A percentile compares a stretch with the other conserved stretches of the same genome.
These are phyloP conservation scores for Sordariomycetes sp. DNA, from an alignment of 2,329 filamentous ascomycete genomes.

Conservation along the genomic window DNA sequence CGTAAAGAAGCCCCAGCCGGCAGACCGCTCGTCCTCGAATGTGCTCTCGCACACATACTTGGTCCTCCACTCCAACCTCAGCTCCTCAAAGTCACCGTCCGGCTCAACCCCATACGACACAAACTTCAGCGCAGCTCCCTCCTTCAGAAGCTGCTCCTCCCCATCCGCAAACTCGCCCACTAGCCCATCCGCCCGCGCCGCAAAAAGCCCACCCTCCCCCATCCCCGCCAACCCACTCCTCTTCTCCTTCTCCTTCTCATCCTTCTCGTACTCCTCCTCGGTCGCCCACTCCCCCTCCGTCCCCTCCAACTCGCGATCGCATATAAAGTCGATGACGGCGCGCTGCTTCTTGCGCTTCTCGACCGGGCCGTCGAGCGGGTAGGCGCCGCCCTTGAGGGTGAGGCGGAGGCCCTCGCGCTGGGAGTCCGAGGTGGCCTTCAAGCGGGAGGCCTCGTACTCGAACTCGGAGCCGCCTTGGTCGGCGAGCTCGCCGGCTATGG, in stretches of 20 bases:
- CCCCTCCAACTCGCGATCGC: slow-evolving; percentile 59
- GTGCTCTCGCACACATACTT: slow-evolving; percentile 68
- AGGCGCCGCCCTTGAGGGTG: slow-evolving; percentile 48
- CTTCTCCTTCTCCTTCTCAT: slow-evolving; percentile 17
- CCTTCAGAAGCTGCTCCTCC: slow-evolving; percentile 39
- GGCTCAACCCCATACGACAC: slow-evolving; percentile 54
- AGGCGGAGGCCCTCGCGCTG: slow-evolving; percentile 60
- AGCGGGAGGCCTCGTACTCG: slow-evolving; percentile 50
- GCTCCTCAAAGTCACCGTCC: slow-evolving; percentile 42
- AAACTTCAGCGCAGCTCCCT: slow-evolving; percentile 57
- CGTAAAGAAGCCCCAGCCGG: slow-evolving; percentile 88
- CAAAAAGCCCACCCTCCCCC: slow-evolving; percentile 7
- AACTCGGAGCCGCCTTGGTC: slow-evolving; percentile 43
- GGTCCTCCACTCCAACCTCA: slow-evolving; percentile 75
- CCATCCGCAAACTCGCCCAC: slow-evolving; percentile 18
- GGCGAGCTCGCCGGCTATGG: slow-evolving; percentile 61
- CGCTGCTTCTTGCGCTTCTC: slow-evolving; percentile 47
- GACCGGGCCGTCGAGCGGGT: slow-evolving; percentile 32
- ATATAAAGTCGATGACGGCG: slow-evolving; percentile 76
- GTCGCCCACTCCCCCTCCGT: slow-evolving; percentile 55
- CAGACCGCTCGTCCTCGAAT: slow-evolving; percentile 27
- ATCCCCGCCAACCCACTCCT: slow-evolving; percentile 16
- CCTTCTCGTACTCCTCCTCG: slow-evolving; percentile 34
- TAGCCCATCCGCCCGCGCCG: slow-evolving; percentile 19
- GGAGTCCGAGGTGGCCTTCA: slow-evolving; percentile 54